A percentile compares a stretch with the other conserved stretches of the same genome.
Conservation (phyloP, 1,284 basidiomycete species). For the Marasmius tenuissimus region DNA sequence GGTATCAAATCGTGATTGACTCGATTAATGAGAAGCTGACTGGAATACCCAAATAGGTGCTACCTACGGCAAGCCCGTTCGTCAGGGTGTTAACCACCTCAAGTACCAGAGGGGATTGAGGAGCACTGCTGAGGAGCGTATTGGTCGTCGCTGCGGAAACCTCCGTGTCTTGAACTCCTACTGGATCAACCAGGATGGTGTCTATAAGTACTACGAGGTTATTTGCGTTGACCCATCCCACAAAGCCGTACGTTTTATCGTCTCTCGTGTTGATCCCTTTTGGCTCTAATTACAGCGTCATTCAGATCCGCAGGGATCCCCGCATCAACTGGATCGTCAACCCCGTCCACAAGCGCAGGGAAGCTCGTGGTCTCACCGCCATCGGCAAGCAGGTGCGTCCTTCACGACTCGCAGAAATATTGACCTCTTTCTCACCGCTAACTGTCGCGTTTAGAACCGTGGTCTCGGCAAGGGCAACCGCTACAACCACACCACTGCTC, state of each 20-base stretch:
- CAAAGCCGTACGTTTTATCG: slow-evolving; percentile 72
- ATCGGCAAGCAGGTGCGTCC: slow-evolving; percentile 86
- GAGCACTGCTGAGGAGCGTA: slow-evolving; percentile 96
- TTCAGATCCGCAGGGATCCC: slow-evolving; percentile 88
- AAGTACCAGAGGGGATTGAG: slow-evolving; percentile 96
- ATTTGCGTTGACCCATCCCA: slow-evolving; percentile 95
- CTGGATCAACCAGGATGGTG: slow-evolving; percentile 99
- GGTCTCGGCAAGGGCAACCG: slow-evolving; percentile 95
- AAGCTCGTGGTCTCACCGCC: slow-evolving; percentile 95
- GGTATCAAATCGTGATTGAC: slow-evolving; percentile 16
- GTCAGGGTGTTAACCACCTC: slow-evolving; percentile 99
- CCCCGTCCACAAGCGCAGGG: slow-evolving; percentile 98
- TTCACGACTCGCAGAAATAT: not conserved
- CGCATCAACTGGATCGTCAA: slow-evolving; percentile 99
- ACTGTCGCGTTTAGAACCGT: slow-evolving; percentile 61
- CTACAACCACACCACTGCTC: slow-evolving; percentile 91
- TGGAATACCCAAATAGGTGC: slow-evolving; percentile 58
- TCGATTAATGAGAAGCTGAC: not conserved
- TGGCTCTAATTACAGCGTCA: slow-evolving; percentile 8
- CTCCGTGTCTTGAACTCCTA: slow-evolving; percentile 97
- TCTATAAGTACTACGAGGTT: slow-evolving; percentile 99
- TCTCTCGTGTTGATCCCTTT: not conserved
- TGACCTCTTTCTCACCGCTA: slow-evolving; percentile 9
- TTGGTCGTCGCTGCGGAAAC: slow-evolving; percentile 95
- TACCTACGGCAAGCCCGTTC: slow-evolving; percentile 98